A percentile compares a stretch with the other conserved stretches of the same genome.
phyloP scores from a whole-genome alignment of 345 rosid genomes.

The Eucalyptus virginea region DNA sequence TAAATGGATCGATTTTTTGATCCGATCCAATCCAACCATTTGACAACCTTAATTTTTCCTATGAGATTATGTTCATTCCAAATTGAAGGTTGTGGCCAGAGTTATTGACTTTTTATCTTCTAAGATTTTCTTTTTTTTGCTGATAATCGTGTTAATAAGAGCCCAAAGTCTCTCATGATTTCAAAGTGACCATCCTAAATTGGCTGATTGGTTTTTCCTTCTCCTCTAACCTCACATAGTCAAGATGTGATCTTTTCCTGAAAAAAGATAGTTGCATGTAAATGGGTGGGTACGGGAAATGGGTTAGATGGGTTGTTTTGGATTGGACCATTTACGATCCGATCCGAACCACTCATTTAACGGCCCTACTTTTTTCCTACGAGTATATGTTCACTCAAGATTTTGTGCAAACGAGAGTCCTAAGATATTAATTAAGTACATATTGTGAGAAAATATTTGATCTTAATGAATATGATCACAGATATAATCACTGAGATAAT shows the following conservation, averaged over 20 bases:
- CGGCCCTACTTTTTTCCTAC: not conserved
- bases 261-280: no score
- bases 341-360: not conserved
- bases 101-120: no score
- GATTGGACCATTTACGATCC: not conserved
- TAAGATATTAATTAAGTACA: not conserved
- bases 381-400: not conserved
- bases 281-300: not conserved
- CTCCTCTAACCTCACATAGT: not conserved
- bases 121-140: no score
- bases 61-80: no score
- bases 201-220: not conserved
- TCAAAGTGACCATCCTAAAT: no score
- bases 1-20: no score
- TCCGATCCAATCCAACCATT: no score
- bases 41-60: no score
- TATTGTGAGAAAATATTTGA: not conserved
- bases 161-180: no score
- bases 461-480: not conserved
- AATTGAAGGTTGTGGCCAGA: no score
- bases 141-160: no score
- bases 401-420: not conserved
- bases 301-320: not conserved
- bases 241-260: not conserved
- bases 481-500: not conserved